Evolutionary conservation across 2,329 filamentous ascomycete genomes (phyloP).

Genomic region (Fusarium sp.): DNA sequence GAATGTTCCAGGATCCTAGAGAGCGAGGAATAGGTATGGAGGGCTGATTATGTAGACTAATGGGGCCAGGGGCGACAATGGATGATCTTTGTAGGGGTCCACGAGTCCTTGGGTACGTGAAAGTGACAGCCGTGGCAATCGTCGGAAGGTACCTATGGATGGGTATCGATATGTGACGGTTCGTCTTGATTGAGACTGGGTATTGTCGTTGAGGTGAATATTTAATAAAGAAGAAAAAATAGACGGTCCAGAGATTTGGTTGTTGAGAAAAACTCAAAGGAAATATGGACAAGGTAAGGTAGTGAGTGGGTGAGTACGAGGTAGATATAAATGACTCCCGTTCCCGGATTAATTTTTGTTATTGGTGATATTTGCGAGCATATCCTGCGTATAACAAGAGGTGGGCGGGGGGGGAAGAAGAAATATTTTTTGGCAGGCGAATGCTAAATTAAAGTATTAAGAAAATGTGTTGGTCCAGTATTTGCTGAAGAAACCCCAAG

Average conservation of each 20-base stretch:
- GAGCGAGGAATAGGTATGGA: background rate
- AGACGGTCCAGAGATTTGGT: background rate
- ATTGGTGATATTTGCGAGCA: background rate
- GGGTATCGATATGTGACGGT: background rate
- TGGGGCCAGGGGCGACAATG: slow-evolving; percentile 26
- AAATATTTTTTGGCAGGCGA: background rate
- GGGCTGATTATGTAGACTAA: slow-evolving; percentile 27
- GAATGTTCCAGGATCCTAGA: slow-evolving; percentile 40
- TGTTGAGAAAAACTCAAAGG: background rate
- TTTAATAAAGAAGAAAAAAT: slow-evolving; percentile 3
- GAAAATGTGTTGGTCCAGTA: background rate
- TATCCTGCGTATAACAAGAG: background rate
- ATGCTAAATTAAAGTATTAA: slow-evolving; percentile 10
- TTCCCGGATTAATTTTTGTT: background rate
- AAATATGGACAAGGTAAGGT: background rate
- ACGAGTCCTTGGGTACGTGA: slow-evolving; percentile 1
- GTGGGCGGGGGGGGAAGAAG: background rate
- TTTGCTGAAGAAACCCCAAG: background rate
- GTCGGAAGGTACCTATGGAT: background rate
- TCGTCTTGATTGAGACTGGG: background rate
- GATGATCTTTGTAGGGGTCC: slow-evolving; percentile 30
- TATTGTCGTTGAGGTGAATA: slow-evolving; percentile 2
- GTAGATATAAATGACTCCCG: background rate
- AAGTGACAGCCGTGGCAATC: slow-evolving; percentile 1
- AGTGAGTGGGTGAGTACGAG: background rate